These are phyloP conservation scores for Neurospora intermedia DNA, from an alignment of 495 filamentous ascomycete genomes.

Conservation along the genomic window DNA sequence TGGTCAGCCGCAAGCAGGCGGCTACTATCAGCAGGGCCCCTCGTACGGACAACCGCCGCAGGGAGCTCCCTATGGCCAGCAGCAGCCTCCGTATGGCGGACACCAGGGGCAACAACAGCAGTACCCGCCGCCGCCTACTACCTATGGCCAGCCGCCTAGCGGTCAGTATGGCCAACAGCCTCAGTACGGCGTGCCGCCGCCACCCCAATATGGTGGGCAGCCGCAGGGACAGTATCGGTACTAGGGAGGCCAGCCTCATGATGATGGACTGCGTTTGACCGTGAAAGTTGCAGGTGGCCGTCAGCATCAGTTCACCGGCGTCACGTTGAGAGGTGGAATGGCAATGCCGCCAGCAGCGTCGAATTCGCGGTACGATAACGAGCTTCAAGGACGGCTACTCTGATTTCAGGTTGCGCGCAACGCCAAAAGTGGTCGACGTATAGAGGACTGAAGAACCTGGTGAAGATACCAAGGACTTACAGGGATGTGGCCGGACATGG, in stretches of 20 bases:
- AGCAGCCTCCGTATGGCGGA: conserved; percentile 7
- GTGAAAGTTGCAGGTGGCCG: background rate
- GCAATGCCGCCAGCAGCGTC: background rate
- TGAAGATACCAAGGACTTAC: background rate
- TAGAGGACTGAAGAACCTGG: background rate
- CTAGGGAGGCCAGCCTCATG: background rate
- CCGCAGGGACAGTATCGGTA: conserved; percentile 2
- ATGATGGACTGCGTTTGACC: background rate
- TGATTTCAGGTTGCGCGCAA: background rate
- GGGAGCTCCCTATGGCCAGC: conserved; percentile 2
- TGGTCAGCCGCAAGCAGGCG: conserved; percentile 11
- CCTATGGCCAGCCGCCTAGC: conserved; percentile 4
- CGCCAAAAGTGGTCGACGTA: background rate
- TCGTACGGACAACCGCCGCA: conserved; percentile 6
- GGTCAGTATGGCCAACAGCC: conserved; percentile 9
- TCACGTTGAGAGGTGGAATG: background rate
- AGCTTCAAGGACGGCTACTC: background rate
- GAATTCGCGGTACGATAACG: background rate
- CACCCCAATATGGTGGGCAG: background rate
- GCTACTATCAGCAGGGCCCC: conserved; percentile 17
- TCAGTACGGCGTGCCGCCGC: conserved; percentile 12
- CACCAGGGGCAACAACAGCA: conserved; percentile 8
- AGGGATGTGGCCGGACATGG: background rate
- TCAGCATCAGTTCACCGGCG: background rate
- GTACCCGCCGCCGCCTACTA: background rate